Evolutionary conservation across 2,329 filamentous ascomycete species (phyloP), one percentile per base, ranked within the genome.

Genomic region (Corinectria fuckeliana): DNA sequence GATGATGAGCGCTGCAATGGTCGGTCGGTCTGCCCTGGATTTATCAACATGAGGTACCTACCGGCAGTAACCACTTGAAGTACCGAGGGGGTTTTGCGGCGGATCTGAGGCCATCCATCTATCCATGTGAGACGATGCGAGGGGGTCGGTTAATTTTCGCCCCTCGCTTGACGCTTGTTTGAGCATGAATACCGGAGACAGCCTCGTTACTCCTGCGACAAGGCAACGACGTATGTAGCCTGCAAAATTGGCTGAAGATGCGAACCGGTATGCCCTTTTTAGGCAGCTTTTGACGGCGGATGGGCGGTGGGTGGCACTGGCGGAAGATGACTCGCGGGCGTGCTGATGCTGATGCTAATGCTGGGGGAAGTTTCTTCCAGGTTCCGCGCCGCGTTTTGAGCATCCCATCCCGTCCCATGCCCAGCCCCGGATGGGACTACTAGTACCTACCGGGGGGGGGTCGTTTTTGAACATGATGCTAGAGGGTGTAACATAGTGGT

Each of bases 91-190:
- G 41, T 25, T 42, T 50, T 50, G 50, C 28, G 42, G 23, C 42
- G 39, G 39, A 53, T 54, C 56, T 54, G 56, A 59, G 50, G 56
- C 56, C 50, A 59, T 59, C 50, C 56, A 44, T 50, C 56, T 44
- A 59, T 59, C 50, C 56, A 44, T 50, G 45, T 42, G 50, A 59
- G 51, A 55, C 50, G 56, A 38, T 50, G 45, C 45, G 45, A 56
- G 52, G 52, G 52, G 52, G 25, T 50, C 42, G 50, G 45, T 50
- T 59, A 50, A 45, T 55, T 54, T 58, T 55, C 23, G 50, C 50
- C 45, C 50, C 45, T 59, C 42, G 49, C 50, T 53, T 36, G 32
- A 36, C 32, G 32, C 32, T 36, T 49, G 32, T n/a, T 36, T 49
- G n/a, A 49, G 28, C 49, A 21, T 53, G 28, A n/a, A n/a, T n/a